phyloP scores from a whole-genome alignment of 352 stramenopile species.

The Peronospora belbahrii region DNA sequence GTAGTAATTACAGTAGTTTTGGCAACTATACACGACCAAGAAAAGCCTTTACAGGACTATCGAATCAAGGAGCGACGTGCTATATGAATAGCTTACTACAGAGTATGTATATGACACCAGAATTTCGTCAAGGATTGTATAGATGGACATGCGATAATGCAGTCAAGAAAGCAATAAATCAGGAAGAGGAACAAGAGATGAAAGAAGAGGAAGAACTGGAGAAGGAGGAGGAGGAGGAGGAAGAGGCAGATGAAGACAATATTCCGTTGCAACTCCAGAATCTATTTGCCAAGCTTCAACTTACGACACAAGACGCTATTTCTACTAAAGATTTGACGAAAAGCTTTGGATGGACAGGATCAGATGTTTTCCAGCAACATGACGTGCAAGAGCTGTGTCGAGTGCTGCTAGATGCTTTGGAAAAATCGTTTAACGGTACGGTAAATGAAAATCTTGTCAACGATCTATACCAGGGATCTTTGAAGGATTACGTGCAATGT shows the following conservation, averaged over 20 bases:
- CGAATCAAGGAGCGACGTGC: conserved; percentile 89
- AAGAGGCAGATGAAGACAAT: conserved; percentile 63
- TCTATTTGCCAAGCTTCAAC: conserved; percentile 86
- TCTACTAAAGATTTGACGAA: conserved; percentile 83
- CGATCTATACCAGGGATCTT: conserved; percentile 69
- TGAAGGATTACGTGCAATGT: conserved; percentile 89
- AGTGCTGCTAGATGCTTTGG: conserved; percentile 88
- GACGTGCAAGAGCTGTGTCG: conserved; percentile 88
- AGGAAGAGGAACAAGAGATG: conserved; percentile 29
- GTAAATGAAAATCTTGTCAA: conserved; percentile 85
- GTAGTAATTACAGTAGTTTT: conserved; percentile 26
- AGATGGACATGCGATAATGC: conserved; percentile 33
- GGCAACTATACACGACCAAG: conserved; percentile 7
- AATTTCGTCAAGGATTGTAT: conserved; percentile 82
- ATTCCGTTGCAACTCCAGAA: conserved; percentile 88
- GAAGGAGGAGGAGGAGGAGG: conserved; percentile 29
- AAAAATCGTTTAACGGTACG: conserved; percentile 82
- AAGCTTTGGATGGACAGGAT: conserved; percentile 88
- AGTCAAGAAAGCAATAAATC: conserved; percentile 5
- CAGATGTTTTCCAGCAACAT: conserved; percentile 87
- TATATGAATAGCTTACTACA: conserved; percentile 92
- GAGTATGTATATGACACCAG: conserved; percentile 87
- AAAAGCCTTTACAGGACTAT: conserved; percentile 71
- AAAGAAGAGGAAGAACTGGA: conserved; percentile 15
- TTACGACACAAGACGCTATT: conserved; percentile 62